A percentile compares a stretch with the other conserved stretches of the same genome.
Conservation (phyloP, 805 yeast genomes). For the Torulaspora delbrueckii region DNA sequence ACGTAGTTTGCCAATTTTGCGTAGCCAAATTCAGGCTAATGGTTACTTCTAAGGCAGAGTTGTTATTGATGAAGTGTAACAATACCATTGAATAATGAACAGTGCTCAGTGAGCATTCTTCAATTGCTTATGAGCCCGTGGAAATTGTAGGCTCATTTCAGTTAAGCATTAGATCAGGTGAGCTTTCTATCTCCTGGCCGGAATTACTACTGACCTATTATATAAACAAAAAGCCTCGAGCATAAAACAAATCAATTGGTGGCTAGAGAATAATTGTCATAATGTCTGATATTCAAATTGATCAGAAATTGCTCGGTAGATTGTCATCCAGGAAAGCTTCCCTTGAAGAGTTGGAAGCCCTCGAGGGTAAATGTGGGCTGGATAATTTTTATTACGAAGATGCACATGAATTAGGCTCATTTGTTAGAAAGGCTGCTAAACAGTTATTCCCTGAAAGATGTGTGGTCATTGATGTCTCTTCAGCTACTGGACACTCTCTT, state of each 20-base stretch:
- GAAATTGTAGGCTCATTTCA: too few species aligned
- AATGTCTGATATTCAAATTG: constrained; percentile 5
- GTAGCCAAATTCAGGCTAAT: too few species aligned
- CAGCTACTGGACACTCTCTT: constrained; percentile 42
- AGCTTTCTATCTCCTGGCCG: neutral
- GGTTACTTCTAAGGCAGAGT: too few species aligned
- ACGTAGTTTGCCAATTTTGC: too few species aligned
- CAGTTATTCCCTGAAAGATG: constrained; percentile 32
- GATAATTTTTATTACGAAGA: constrained; percentile 30
- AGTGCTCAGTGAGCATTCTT: too few species aligned
- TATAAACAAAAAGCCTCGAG: neutral
- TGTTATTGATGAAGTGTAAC: too few species aligned
- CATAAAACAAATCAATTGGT: neutral
- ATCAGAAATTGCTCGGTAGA: constrained; percentile 8
- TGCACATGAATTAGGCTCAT: constrained; percentile 45
- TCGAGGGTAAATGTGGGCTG: constrained; percentile 7
- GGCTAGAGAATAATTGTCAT: too few species aligned
- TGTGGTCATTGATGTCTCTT: constrained; percentile 46
- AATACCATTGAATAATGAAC: too few species aligned
- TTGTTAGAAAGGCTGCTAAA: constrained; percentile 38
- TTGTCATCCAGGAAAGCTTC: constrained; percentile 5
- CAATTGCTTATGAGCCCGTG: too few species aligned
- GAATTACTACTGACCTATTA: neutral
- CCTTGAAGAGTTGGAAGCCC: constrained; percentile 7
- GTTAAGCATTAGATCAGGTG: too few species aligned